Evolutionary conservation across 441 rosid genomes (phyloP).

Genomic region (Populus tomentosa): DNA sequence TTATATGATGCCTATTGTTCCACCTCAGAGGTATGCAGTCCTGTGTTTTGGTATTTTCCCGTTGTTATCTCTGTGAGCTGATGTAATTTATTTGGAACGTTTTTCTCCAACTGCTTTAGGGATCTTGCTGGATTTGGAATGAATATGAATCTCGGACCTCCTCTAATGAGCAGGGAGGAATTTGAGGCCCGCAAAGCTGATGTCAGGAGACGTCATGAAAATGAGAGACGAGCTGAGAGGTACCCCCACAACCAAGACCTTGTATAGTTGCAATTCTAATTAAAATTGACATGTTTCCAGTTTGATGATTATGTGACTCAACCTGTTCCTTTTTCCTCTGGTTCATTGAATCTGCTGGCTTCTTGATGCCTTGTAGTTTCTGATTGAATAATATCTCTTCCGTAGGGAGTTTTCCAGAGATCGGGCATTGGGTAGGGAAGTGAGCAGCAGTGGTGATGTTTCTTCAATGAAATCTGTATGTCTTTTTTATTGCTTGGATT

Average conservation of each 20-base stretch:
- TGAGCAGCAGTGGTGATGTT: conserved; percentile 51
- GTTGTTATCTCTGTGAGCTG: not conserved
- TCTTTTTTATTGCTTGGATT: conserved; percentile 26
- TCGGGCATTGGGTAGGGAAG: conserved; percentile 68
- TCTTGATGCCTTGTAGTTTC: not conserved
- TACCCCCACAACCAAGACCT: conserved; percentile 15
- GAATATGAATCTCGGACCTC: conserved; percentile 74
- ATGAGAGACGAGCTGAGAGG: conserved; percentile 81
- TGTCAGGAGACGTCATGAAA: conserved; percentile 79
- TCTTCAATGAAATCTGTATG: conserved; percentile 82
- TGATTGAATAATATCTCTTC: conserved; percentile 5
- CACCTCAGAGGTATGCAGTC: conserved; percentile 52
- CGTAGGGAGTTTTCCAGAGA: conserved; percentile 73
- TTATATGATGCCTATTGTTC: conserved; percentile 60
- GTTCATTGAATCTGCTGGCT: not conserved
- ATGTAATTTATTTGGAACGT: not conserved
- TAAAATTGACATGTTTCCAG: not conserved
- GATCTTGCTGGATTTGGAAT: conserved; percentile 77
- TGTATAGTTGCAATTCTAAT: not conserved
- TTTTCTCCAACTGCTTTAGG: conserved; percentile 35
- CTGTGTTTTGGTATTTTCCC: not conserved
- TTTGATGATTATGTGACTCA: not conserved
- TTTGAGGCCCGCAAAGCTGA: conserved; percentile 91
- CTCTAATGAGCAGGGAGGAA: conserved; percentile 90
- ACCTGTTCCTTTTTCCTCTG: not conserved